phyloP scores from a whole-genome alignment of 495 filamentous ascomycete genomes.

The Parathielavia hyrcaniae region DNA sequence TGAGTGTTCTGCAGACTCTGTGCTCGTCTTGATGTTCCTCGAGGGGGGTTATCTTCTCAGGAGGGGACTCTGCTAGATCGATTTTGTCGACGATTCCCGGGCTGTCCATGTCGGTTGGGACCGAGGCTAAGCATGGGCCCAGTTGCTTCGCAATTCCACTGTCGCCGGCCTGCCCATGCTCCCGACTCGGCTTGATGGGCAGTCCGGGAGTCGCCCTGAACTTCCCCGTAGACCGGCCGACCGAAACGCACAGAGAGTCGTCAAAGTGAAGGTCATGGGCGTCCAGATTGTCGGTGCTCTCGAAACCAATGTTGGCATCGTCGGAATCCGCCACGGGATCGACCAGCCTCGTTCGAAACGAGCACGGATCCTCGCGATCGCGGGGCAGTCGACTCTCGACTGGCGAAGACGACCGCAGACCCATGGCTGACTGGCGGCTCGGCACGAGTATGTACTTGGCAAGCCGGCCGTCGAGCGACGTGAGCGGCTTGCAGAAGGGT shows the following conservation, averaged over 20 bases:
- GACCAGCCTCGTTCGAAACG: conserved; percentile 17
- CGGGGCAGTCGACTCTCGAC: background rate
- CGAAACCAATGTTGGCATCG: background rate
- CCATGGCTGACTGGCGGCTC: background rate
- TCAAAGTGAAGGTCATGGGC: conserved; percentile 16
- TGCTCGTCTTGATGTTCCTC: background rate
- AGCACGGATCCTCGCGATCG: conserved; percentile 15
- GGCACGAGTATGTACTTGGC: conserved; percentile 5
- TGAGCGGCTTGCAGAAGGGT: conserved; percentile 3
- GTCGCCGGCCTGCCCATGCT: background rate
- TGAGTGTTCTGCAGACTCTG: background rate
- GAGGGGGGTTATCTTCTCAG: background rate
- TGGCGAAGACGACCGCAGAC: background rate
- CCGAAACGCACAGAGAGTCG: conserved; percentile 21
- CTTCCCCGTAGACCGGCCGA: conserved; percentile 14
- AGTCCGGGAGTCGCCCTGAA: background rate
- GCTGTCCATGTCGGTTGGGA: background rate
- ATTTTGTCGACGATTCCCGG: background rate
- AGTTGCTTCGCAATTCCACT: background rate
- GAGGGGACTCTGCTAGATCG: background rate
- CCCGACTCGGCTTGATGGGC: background rate
- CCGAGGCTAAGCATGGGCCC: background rate
- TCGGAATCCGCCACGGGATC: conserved; percentile 7
- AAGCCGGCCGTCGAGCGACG: background rate
- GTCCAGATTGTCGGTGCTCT: conserved; percentile 2